Evolutionary conservation across 2,329 filamentous ascomycete species (phyloP).

Genomic region (Colletotrichum sp.): DNA sequence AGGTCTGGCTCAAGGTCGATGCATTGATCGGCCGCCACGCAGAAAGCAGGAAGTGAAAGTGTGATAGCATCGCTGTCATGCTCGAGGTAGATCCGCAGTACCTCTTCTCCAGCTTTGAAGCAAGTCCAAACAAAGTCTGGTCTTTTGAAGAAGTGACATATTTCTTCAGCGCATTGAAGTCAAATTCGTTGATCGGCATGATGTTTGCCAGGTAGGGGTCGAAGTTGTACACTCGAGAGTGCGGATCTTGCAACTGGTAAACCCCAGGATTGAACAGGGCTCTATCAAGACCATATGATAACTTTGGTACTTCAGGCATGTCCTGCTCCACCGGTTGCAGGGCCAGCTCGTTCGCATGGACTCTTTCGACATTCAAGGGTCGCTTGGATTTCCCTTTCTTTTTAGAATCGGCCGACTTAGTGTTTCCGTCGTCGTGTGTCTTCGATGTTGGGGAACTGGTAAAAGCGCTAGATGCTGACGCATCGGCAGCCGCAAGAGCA

Average conservation of each 20-base stretch:
- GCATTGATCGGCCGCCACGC: slow-evolving; percentile 78
- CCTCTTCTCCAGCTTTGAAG: slow-evolving; percentile 70
- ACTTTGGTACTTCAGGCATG: slow-evolving; percentile 54
- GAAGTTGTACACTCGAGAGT: slow-evolving; percentile 92
- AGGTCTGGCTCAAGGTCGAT: slow-evolving; percentile 69
- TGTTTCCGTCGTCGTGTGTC: not conserved
- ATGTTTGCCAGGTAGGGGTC: slow-evolving; percentile 92
- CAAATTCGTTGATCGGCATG: slow-evolving; percentile 92
- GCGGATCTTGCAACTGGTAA: slow-evolving; percentile 87
- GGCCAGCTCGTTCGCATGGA: slow-evolving; percentile 21
- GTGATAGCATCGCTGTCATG: slow-evolving; percentile 85
- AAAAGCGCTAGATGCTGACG: not conserved
- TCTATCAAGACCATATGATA: slow-evolving; percentile 80
- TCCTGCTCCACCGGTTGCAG: slow-evolving; percentile 36
- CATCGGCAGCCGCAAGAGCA: not conserved
- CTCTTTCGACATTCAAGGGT: not conserved
- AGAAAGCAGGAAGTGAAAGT: slow-evolving; percentile 93
- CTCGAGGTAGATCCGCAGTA: slow-evolving; percentile 97
- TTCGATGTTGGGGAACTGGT: not conserved
- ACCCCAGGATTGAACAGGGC: slow-evolving; percentile 97
- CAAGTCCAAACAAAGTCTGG: slow-evolving; percentile 70
- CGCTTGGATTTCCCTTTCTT: not conserved
- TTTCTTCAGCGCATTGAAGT: slow-evolving; percentile 83
- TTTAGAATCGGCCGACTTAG: not conserved
- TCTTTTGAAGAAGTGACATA: slow-evolving; percentile 96